phyloP scores from a whole-genome alignment of 306 rosid genomes.

The Styphnolobium japonicum region DNA sequence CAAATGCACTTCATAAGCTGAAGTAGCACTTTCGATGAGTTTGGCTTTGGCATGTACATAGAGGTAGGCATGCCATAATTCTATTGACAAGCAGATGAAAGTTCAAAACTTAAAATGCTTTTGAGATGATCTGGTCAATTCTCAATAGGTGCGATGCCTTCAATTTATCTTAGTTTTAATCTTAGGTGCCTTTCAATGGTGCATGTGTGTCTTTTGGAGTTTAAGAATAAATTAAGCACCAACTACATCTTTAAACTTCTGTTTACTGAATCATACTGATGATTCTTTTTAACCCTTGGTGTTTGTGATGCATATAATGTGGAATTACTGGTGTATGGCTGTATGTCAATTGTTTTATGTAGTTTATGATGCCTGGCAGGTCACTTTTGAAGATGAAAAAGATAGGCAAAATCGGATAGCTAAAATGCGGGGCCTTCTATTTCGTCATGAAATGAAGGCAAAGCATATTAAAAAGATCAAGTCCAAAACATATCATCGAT shows the following conservation, averaged over 20 bases:
- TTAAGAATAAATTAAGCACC: background rate
- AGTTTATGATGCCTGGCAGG: conserved; percentile 41
- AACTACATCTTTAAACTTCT: background rate
- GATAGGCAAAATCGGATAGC: conserved; percentile 83
- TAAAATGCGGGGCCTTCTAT: conserved; percentile 88
- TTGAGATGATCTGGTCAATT: background rate
- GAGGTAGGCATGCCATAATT: background rate
- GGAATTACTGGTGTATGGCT: background rate
- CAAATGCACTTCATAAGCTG: background rate
- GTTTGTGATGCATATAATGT: background rate
- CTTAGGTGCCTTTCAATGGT: background rate
- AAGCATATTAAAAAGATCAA: conserved; percentile 83
- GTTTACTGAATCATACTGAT: background rate
- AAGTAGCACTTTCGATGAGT: background rate
- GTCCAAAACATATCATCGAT: conserved; percentile 78
- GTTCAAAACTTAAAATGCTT: background rate
- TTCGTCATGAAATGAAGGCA: conserved; percentile 74
- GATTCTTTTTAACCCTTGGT: background rate
- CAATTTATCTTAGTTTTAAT: background rate
- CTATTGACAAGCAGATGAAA: background rate
- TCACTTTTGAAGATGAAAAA: conserved; percentile 77
- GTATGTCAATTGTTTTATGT: conserved; percentile 7
- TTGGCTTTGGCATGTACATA: background rate
- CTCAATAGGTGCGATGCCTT: background rate
- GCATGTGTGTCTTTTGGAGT: background rate